Conservation (phyloP, 140 eudicot species). For the Senecio squalidus region DNA sequence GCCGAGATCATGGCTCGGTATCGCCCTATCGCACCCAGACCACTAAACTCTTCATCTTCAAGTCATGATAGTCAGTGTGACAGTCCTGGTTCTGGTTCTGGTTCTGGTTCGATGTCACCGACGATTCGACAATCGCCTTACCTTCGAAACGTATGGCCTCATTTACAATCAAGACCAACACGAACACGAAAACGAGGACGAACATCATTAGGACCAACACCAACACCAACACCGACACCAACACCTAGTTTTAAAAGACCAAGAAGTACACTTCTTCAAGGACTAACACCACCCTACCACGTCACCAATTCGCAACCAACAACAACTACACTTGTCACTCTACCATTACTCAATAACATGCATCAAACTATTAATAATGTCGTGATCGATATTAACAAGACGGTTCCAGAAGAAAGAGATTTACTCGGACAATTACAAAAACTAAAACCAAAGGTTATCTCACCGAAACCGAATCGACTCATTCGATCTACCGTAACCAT, state of each 20-base stretch:
- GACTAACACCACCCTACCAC: slow-evolving; percentile 34
- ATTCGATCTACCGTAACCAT: slow-evolving; percentile 46
- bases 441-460: slow-evolving; percentile 33
- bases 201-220: slow-evolving; percentile 42
- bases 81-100: background rate
- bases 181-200: slow-evolving; percentile 73
- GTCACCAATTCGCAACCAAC: slow-evolving; percentile 18
- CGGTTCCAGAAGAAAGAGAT: slow-evolving; percentile 53
- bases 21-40: slow-evolving; percentile 84
- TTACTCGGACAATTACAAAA: slow-evolving; percentile 40
- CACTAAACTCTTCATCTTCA: slow-evolving; percentile 24
- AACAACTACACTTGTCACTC: slow-evolving; percentile 33
- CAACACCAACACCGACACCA: slow-evolving; percentile 35
- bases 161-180: slow-evolving; percentile 68
- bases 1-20: slow-evolving; percentile 84
- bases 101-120: slow-evolving; percentile 23
- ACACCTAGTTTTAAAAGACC: slow-evolving; percentile 32
- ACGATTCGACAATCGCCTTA: slow-evolving; percentile 50
- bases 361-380: slow-evolving; percentile 5
- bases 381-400: slow-evolving; percentile 42
- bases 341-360: slow-evolving; percentile 35
- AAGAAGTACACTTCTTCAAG: slow-evolving; percentile 37
- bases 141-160: slow-evolving; percentile 60
- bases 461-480: slow-evolving; percentile 58
- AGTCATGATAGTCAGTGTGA: background rate